Percentiles rank a stretch among this genome's conserved stretches.
phyloP scores from a whole-genome alignment of 1,139 yeast species.

The Hemisphaericaspora lyxosophila region DNA sequence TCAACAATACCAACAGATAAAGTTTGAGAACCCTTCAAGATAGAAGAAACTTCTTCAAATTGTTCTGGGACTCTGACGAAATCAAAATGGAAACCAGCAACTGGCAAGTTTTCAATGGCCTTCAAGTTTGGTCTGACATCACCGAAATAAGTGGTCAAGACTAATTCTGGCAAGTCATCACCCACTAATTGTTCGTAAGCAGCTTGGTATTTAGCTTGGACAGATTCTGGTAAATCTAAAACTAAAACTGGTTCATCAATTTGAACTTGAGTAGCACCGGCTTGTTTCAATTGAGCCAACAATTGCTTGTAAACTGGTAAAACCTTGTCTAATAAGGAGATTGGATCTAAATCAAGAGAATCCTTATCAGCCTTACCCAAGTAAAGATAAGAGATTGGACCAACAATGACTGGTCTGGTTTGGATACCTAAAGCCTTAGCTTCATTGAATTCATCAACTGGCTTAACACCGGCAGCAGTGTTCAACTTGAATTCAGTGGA shows the following conservation, averaged over 20 bases:
- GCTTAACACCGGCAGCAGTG: conserved; percentile 72
- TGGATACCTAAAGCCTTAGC: conserved; percentile 94
- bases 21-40: conserved; percentile 63
- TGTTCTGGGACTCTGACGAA: conserved; percentile 96
- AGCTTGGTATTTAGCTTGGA: conserved; percentile 81
- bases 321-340: conserved; percentile 80
- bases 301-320: conserved; percentile 91
- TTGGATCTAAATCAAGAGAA: conserved; percentile 91
- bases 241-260: conserved; percentile 97
- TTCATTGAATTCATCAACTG: conserved; percentile 96
- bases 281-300: conserved; percentile 80
- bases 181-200: conserved; percentile 75
- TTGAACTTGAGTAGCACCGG: conserved; percentile 95
- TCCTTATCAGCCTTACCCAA: conserved; percentile 99
- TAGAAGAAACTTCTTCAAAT: conserved; percentile 74
- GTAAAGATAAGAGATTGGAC: conserved; percentile 93
- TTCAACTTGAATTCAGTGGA: conserved; percentile 93
- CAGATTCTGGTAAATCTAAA: conserved; percentile 83
- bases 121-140: conserved; percentile 94
- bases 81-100: conserved; percentile 95
- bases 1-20: conserved; percentile 96
- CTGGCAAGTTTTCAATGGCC: conserved; percentile 87
- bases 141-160: conserved; percentile 93
- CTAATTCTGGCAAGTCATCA: conserved; percentile 72
- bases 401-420: conserved; percentile 95